Percentiles rank a stretch among this genome's conserved stretches.
phyloP scores from a whole-genome alignment of 768 basidiomycete genomes.

The Russula sp. region DNA sequence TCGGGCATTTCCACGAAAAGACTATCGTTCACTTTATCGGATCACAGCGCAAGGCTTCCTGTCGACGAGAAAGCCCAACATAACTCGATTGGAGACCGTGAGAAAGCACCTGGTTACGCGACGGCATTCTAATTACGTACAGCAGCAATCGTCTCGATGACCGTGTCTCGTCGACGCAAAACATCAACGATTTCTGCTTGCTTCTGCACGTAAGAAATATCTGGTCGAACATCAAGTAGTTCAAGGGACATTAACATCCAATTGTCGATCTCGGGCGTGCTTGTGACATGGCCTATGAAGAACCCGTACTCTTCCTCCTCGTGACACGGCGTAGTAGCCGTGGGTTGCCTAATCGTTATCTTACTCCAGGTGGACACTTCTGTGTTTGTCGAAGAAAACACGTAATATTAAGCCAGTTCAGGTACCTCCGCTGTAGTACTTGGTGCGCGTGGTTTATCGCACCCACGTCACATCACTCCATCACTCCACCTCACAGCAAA shows the following conservation, averaged over 20 bases:
- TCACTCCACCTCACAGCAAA: background rate
- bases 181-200: background rate
- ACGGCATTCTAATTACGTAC: background rate
- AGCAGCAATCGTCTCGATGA: background rate
- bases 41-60: background rate
- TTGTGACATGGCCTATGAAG: background rate
- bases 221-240: background rate
- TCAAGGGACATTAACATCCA: background rate
- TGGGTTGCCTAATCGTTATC: background rate
- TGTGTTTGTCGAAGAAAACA: background rate
- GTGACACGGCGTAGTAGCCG: background rate
- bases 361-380: background rate
- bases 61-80: background rate
- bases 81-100: no score
- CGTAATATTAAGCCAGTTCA: slow-evolving; percentile 2
- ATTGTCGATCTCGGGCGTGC: background rate
- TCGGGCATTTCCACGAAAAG: background rate
- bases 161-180: background rate
- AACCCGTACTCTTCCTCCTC: background rate
- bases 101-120: no score
- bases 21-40: background rate
- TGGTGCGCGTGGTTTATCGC: background rate
- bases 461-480: background rate
- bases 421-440: background rate
- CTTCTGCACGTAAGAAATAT: background rate